Evolutionary conservation across 1,284 basidiomycete species (phyloP), one percentile per base, ranked within the genome.

Genomic region (Tilletia caries): DNA sequence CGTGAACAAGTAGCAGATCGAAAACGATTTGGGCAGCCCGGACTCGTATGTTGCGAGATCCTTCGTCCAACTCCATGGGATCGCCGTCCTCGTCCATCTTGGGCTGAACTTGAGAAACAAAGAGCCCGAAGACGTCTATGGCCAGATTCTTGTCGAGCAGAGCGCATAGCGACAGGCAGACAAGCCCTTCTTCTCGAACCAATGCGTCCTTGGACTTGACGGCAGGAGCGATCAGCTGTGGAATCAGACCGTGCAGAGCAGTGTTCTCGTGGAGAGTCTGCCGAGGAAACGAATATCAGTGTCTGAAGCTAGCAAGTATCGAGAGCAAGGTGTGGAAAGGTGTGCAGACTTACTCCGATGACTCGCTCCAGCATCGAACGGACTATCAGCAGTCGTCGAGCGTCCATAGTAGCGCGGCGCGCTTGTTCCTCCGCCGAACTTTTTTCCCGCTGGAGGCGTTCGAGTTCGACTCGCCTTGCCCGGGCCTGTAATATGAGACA

Each of bases 121-220:
- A 95, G 0, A 98, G 87, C 68, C 92, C 91, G 85, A 98, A 94
- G 0, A 93, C 95, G 75, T 90, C 90, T 65, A 92, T 83, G 0
- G 95, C 95, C 89, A 95, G 93, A 79, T 91, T 90, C 89, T 85
- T 84, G 74, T 95, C 92, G 73, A 98, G 93, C 73, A 98, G 88
- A 81, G 92, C 95, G 82, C 93, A 95, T 8, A 98, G 84, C 0
- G 92, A 95, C 0, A 98, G 87, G 74, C 90, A 90, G 54, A 92
- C 86, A 15, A 97, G 87, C 0, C 93, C 95, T 76, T 91, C 90
- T 84, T 95, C 92, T 41, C 95, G 88, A 62, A 98, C 87, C 0
- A 87, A 86, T 1, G 91, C 86, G 72, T 95, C 92, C 83, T 94
- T 95, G 73, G 92, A 88, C 77, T 90, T 90, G 41, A 98, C 91